Percentiles rank a stretch among this genome's conserved stretches.
Conservation (phyloP, 345 rosid species). For the Combretum micranthum region DNA sequence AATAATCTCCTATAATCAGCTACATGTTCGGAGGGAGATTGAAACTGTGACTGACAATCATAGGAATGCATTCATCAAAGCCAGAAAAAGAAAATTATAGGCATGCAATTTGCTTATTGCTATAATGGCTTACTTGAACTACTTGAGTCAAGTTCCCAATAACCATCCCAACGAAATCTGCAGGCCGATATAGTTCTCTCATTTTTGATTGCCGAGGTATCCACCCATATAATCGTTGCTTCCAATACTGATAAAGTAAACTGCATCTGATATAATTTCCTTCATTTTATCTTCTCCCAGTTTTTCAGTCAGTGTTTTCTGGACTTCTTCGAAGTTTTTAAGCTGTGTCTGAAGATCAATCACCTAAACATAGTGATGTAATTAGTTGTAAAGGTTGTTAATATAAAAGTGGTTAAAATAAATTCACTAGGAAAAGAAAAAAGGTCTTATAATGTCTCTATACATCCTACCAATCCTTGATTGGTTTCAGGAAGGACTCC, state of each 20-base stretch:
- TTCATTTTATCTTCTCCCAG: constrained; percentile 24
- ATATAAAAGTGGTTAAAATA: too few species aligned
- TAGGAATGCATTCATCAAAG: neutral
- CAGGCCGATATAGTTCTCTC: constrained; percentile 27
- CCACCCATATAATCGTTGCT: constrained; percentile 51
- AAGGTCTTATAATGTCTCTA: neutral
- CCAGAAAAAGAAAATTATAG: too few species aligned
- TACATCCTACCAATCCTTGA: constrained; percentile 27
- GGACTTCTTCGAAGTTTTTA: constrained; percentile 28
- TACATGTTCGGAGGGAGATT: too few species aligned
- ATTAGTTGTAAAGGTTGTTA: too few species aligned
- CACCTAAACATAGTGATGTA: constrained; percentile 13
- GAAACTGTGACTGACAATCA: too few species aligned
- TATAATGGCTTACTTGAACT: constrained; percentile 28
- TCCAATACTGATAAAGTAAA: constrained; percentile 47
- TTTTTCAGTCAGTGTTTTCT: constrained; percentile 24
- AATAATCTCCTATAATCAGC: too few species aligned
- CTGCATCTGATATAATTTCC: constrained; percentile 34
- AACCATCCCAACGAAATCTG: constrained; percentile 36
- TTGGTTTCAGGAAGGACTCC: constrained; percentile 48
- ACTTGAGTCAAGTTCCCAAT: constrained; percentile 42
- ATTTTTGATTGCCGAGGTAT: constrained; percentile 24
- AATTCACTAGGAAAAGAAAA: neutral
- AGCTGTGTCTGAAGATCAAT: constrained; percentile 39
- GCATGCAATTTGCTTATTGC: neutral